Evolutionary conservation across 2,329 filamentous ascomycete genomes (phyloP).

Genomic region (Cytospora leucostoma): DNA sequence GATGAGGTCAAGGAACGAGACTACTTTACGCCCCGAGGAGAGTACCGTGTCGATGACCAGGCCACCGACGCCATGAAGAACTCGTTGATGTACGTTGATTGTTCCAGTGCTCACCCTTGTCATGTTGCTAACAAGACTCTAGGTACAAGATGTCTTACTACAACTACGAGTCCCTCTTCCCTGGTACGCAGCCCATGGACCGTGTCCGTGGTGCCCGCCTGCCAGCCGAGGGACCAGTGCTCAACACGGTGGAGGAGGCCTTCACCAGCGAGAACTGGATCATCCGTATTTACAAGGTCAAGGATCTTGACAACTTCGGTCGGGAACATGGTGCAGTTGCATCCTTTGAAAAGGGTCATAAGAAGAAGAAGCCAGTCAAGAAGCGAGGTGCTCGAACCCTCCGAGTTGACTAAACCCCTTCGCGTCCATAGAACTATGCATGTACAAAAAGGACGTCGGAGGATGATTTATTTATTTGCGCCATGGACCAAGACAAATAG

Average conservation of each 20-base stretch:
- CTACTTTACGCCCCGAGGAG: slow-evolving; percentile 90
- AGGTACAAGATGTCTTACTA: slow-evolving; percentile 99
- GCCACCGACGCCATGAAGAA: slow-evolving; percentile 98
- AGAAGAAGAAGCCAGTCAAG: slow-evolving; percentile 78
- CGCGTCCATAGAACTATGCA: slow-evolving; percentile 6
- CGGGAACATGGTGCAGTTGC: slow-evolving; percentile 74
- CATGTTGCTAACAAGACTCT: slow-evolving; percentile 35
- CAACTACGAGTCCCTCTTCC: slow-evolving; percentile 93
- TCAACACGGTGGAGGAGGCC: slow-evolving; percentile 91
- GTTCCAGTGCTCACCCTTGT: background rate
- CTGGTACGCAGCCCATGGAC: slow-evolving; percentile 84
- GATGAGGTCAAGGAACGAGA: slow-evolving; percentile 96
- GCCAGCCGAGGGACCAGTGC: slow-evolving; percentile 80
- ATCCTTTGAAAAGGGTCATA: slow-evolving; percentile 76
- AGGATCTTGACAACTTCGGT: slow-evolving; percentile 94
- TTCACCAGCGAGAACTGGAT: slow-evolving; percentile 99
- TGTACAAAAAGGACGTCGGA: slow-evolving; percentile 25
- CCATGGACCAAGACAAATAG: slow-evolving; percentile 12
- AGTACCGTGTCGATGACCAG: slow-evolving; percentile 91
- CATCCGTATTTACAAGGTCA: slow-evolving; percentile 99
- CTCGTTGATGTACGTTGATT: slow-evolving; percentile 83
- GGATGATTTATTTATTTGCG: slow-evolving; percentile 18
- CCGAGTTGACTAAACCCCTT: slow-evolving; percentile 64
- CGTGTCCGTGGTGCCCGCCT: slow-evolving; percentile 80
- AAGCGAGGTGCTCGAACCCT: slow-evolving; percentile 71